Conservation (phyloP, 2,329 filamentous ascomycete genomes). For the Paecilomyces sp. region DNA sequence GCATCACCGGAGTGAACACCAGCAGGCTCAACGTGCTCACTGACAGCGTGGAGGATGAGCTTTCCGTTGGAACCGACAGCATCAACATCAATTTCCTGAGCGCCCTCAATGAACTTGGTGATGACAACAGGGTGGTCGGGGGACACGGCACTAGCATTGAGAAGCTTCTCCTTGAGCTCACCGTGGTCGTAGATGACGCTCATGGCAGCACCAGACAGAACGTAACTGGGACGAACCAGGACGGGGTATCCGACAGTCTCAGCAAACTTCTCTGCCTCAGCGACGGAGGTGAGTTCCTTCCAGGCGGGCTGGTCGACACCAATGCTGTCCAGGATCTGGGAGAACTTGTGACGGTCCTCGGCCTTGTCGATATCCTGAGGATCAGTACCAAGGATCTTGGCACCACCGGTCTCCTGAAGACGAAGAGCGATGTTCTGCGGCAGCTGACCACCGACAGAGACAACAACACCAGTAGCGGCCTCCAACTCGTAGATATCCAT, state of each 20-base stretch:
- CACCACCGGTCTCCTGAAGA: conserved; percentile 83
- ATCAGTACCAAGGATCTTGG: conserved; percentile 86
- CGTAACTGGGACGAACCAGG: conserved; percentile 88
- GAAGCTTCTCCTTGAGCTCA: conserved; percentile 90
- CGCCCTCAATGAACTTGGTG: conserved; percentile 95
- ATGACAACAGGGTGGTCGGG: conserved; percentile 98
- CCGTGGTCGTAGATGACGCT: conserved; percentile 84
- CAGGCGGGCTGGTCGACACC: conserved; percentile 95
- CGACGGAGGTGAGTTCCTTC: conserved; percentile 90
- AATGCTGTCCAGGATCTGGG: conserved; percentile 91
- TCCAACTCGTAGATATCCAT: conserved; percentile 99
- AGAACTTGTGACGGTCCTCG: conserved; percentile 97
- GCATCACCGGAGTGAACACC: conserved; percentile 98
- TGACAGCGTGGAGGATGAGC: conserved; percentile 83
- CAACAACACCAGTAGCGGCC: conserved; percentile 74
- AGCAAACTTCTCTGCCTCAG: conserved; percentile 82
- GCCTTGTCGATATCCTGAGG: conserved; percentile 95
- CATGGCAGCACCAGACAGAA: conserved; percentile 97
- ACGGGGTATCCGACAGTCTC: conserved; percentile 85
- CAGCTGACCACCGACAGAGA: conserved; percentile 91
- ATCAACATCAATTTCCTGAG: conserved; percentile 93
- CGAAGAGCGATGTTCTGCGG: conserved; percentile 96
- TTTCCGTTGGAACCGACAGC: conserved; percentile 82
- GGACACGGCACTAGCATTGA: conserved; percentile 81
- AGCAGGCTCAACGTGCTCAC: conserved; percentile 92